phyloP scores from a whole-genome alignment of 345 rosid species.

The Populus simonii region DNA sequence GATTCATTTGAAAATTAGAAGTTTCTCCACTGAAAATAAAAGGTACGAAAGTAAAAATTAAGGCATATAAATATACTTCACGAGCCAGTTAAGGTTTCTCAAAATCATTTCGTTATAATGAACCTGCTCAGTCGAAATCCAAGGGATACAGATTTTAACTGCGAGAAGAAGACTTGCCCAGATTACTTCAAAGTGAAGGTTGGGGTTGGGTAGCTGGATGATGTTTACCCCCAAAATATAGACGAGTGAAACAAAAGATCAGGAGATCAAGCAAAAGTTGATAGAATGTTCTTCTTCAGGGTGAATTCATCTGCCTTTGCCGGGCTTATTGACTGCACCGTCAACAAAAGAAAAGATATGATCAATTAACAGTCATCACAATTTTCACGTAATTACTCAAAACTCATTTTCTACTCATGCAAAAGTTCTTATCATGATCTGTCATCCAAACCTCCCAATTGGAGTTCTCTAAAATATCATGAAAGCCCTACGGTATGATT shows the following conservation, averaged over 20 bases:
- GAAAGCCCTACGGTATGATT: too few species aligned
- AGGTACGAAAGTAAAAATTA: constrained; percentile 2
- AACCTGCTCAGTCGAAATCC: background rate
- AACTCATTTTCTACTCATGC: background rate
- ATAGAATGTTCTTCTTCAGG: constrained; percentile 71
- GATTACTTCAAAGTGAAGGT: background rate
- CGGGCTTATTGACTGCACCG: constrained; percentile 76
- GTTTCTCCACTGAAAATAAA: background rate
- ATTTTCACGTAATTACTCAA: background rate
- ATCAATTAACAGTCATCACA: background rate
- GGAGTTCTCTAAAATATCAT: background rate
- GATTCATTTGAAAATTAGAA: constrained; percentile 9
- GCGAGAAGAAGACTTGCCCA: constrained; percentile 6
- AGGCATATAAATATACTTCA: constrained; percentile 1
- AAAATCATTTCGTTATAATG: background rate
- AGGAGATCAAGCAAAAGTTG: constrained; percentile 33
- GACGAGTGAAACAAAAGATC: constrained; percentile 5
- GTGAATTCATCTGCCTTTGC: constrained; percentile 81
- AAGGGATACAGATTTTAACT: constrained; percentile 8
- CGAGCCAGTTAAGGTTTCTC: constrained; percentile 5
- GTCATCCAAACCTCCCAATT: background rate
- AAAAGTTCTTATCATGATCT: background rate
- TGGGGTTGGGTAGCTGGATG: background rate
- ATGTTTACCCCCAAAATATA: background rate
- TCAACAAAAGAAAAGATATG: background rate